These are phyloP conservation scores for Pistacia atlantica DNA, from an alignment of 345 rosid species.

Conservation along the genomic window DNA sequence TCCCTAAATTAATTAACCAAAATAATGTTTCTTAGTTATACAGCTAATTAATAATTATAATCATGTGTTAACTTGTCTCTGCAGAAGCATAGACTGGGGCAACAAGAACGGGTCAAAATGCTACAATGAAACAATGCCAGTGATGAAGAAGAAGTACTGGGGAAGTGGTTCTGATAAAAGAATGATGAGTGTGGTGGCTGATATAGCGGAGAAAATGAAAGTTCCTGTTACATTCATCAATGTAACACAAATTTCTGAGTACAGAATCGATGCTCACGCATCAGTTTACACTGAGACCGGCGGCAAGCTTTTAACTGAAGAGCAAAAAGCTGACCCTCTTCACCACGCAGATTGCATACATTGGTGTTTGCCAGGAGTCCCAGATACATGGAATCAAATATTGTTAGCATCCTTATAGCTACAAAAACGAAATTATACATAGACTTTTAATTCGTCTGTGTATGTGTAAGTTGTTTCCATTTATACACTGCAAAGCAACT, in stretches of 20 bases:
- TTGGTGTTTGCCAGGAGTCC: conserved; percentile 95
- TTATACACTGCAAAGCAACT: not conserved
- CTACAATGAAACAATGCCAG: conserved; percentile 83
- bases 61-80: not conserved
- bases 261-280: conserved; percentile 79
- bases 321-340: conserved; percentile 65
- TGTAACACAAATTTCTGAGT: conserved; percentile 85
- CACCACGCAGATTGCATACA: conserved; percentile 89
- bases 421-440: not conserved
- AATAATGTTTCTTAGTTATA: not conserved
- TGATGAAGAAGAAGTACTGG: conserved; percentile 63
- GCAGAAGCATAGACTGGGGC: conserved; percentile 77
- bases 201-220: conserved; percentile 55
- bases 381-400: conserved; percentile 90
- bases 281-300: conserved; percentile 79
- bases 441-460: not conserved
- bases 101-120: conserved; percentile 65
- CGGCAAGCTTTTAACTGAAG: conserved; percentile 64
- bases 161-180: conserved; percentile 58
- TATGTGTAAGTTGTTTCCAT: not conserved
- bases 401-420: conserved; percentile 70
- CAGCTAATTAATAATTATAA: not conserved
- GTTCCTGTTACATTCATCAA: conserved; percentile 72
- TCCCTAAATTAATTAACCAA: not conserved
- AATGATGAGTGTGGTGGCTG: conserved; percentile 72